Evolutionary conservation across 768 basidiomycete species (phyloP).

Genomic region (Trichaptum fuscoviolaceum): DNA sequence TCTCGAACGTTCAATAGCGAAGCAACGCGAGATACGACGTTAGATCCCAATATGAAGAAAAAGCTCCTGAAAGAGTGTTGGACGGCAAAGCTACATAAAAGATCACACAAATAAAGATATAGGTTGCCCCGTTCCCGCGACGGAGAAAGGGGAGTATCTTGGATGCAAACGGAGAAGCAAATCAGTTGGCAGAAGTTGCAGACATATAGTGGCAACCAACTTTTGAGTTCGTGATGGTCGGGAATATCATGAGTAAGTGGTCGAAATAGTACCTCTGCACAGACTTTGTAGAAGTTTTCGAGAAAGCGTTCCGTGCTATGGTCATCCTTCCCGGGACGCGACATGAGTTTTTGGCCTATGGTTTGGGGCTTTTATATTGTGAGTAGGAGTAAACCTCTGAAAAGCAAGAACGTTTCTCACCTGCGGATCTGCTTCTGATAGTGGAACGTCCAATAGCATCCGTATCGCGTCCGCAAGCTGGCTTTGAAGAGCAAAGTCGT

Average conservation of each 20-base stretch:
- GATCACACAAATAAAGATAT: slow-evolving; percentile 84
- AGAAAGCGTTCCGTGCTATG: slow-evolving; percentile 84
- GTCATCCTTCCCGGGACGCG: slow-evolving; percentile 65
- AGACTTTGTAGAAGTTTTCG: slow-evolving; percentile 89
- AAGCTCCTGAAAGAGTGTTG: slow-evolving; percentile 92
- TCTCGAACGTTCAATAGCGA: slow-evolving; percentile 76
- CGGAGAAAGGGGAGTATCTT: slow-evolving; percentile 50
- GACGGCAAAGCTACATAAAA: slow-evolving; percentile 80
- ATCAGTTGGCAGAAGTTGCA: neutral
- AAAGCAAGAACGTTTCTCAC: slow-evolving; percentile 12
- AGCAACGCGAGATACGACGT: slow-evolving; percentile 68
- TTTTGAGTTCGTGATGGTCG: slow-evolving; percentile 51
- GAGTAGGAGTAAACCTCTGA: slow-evolving; percentile 19
- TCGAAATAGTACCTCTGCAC: slow-evolving; percentile 70
- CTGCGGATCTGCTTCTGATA: slow-evolving; percentile 22
- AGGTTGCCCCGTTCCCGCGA: slow-evolving; percentile 77
- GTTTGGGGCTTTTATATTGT: slow-evolving; percentile 21
- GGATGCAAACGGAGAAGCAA: neutral
- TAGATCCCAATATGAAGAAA: slow-evolving; percentile 81
- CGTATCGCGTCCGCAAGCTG: slow-evolving; percentile 86
- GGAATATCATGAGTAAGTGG: slow-evolving; percentile 66
- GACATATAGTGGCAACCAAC: slow-evolving; percentile 29
- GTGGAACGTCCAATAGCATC: slow-evolving; percentile 75
- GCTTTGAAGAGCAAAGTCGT: slow-evolving; percentile 83
- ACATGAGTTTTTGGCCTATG: slow-evolving; percentile 38